These are phyloP conservation scores for Salix caprea DNA, from an alignment of 345 rosid species.

Conservation along the genomic window DNA sequence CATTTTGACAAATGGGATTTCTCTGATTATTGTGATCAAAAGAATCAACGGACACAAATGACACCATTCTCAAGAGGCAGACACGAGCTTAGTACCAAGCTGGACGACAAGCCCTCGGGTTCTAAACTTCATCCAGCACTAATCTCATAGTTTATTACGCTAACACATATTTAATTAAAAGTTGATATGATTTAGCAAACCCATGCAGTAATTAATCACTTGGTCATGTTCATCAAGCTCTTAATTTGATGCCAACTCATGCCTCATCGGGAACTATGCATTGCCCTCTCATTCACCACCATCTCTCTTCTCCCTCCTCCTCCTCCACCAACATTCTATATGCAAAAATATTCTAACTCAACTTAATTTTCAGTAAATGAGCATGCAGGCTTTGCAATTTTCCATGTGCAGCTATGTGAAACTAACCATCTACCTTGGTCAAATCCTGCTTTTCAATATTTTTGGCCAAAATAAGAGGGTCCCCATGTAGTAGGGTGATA, in stretches of 20 bases:
- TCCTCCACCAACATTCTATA: background rate
- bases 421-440: no score
- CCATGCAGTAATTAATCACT: slow-evolving; percentile 33
- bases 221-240: slow-evolving; percentile 34
- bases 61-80: slow-evolving; percentile 19
- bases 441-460: background rate
- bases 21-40: background rate
- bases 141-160: slow-evolving; percentile 1
- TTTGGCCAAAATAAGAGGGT: background rate
- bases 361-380: background rate
- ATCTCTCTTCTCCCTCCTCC: background rate
- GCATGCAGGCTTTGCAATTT: background rate
- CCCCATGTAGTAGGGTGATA: background rate
- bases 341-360: background rate
- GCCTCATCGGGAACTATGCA: slow-evolving; percentile 30
- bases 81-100: slow-evolving; percentile 12
- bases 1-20: no score
- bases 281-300: background rate
- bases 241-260: slow-evolving; percentile 31
- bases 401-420: no score
- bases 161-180: background rate
- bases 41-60: slow-evolving; percentile 4
- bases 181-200: slow-evolving; percentile 17
- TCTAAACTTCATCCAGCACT: slow-evolving; percentile 4
- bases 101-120: slow-evolving; percentile 26